Evolutionary conservation across 768 basidiomycete genomes (phyloP).

Genomic region (Cubamyces sp.): DNA sequence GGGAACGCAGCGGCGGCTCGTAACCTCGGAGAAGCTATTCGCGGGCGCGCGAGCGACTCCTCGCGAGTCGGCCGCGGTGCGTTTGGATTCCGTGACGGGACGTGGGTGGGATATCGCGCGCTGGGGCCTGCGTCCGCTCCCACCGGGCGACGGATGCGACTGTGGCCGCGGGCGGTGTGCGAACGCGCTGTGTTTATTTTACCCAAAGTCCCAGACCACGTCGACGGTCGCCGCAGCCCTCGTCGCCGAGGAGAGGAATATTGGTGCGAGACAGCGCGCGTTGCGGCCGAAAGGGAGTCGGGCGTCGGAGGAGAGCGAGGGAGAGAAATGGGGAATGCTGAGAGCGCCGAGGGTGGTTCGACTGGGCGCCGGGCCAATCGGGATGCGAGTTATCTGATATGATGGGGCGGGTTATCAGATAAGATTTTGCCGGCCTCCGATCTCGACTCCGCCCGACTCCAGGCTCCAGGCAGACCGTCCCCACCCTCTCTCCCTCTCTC

Average conservation of each 20-base stretch:
- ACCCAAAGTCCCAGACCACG: neutral
- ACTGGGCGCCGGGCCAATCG: constrained; percentile 8
- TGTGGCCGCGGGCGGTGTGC: too few species aligned
- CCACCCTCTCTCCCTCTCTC: neutral
- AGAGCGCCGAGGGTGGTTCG: neutral
- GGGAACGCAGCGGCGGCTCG: neutral
- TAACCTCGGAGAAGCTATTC: constrained; percentile 2
- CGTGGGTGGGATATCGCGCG: neutral
- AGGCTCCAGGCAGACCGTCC: constrained; percentile 5
- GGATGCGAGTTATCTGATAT: constrained; percentile 21
- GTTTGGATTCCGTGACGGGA: neutral
- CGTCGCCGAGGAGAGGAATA: neutral
- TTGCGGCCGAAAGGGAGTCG: constrained; percentile 5
- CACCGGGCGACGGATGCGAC: too few species aligned
- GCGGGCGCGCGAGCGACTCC: neutral
- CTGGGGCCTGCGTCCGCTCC: neutral
- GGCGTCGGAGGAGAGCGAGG: neutral
- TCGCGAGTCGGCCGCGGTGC: too few species aligned
- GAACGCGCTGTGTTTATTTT: too few species aligned
- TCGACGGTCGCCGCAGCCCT: neutral
- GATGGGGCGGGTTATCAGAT: constrained; percentile 21
- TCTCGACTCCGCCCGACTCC: neutral
- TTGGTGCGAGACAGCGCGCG: neutral
- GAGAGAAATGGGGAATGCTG: neutral
- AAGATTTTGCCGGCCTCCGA: constrained; percentile 14